phyloP scores from a whole-genome alignment of 192 early-diverging fungal genomes.

The Rhizophagus clarus region DNA sequence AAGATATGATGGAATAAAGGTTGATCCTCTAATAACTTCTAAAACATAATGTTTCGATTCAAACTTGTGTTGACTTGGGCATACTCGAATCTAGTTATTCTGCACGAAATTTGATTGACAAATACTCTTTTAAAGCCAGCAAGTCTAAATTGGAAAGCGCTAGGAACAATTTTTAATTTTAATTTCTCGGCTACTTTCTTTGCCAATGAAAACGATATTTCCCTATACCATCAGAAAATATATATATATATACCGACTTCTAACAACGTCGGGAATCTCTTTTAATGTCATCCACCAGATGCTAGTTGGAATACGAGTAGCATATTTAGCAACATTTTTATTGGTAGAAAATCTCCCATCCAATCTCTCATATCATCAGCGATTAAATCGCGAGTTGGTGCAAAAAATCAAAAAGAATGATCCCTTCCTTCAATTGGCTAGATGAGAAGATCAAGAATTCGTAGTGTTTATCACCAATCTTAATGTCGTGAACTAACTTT shows the following conservation, averaged over 20 bases:
- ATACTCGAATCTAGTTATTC: constrained; percentile 45
- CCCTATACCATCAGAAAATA: constrained; percentile 78
- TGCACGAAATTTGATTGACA: constrained; percentile 40
- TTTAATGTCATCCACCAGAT: constrained; percentile 45
- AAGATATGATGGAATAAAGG: constrained; percentile 53
- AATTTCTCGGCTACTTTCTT: constrained; percentile 41
- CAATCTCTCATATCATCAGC: constrained; percentile 47
- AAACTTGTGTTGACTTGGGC: constrained; percentile 65
- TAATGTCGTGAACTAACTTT: constrained; percentile 50
- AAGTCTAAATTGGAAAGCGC: constrained; percentile 73
- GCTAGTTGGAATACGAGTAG: constrained; percentile 63
- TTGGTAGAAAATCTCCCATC: constrained; percentile 72
- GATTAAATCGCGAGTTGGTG: constrained; percentile 41
- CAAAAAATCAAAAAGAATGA: constrained; percentile 76
- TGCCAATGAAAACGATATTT: constrained; percentile 55
- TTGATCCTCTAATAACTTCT: constrained; percentile 61
- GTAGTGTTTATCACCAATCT: constrained; percentile 54
- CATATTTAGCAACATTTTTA: constrained; percentile 67
- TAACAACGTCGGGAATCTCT: constrained; percentile 58
- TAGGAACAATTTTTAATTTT: constrained; percentile 45
- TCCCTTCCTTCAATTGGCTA: constrained; percentile 63
- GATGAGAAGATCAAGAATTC: constrained; percentile 67
- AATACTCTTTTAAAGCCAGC: constrained; percentile 69
- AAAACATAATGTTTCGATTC: constrained; percentile 48
- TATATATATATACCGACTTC: constrained; percentile 55